These are phyloP conservation scores for Chaetomidium leptoderma DNA, from an alignment of 495 filamentous ascomycete species.

Conservation along the genomic window DNA sequence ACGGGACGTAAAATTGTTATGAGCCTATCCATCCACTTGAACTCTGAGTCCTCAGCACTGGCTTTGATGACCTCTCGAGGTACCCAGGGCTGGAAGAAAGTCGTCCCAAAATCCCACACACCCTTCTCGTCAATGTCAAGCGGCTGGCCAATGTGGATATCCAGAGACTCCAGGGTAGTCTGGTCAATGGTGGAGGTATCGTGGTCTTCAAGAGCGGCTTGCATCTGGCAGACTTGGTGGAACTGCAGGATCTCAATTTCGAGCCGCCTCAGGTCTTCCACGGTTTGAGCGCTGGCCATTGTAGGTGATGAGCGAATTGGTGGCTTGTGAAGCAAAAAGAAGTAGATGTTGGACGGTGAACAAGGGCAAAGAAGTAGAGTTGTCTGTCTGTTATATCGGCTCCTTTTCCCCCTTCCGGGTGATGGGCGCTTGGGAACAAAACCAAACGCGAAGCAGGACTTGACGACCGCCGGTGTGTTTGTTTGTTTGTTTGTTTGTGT, in stretches of 20 bases:
- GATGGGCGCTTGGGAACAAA: too few species aligned
- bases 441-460: too few species aligned
- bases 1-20: neutral
- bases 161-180: neutral
- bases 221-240: neutral
- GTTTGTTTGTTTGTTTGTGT: too few species aligned
- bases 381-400: too few species aligned
- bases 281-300: neutral
- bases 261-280: neutral
- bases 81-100: neutral
- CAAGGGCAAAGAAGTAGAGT: too few species aligned
- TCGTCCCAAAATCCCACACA: neutral
- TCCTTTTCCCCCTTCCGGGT: too few species aligned
- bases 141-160: neutral
- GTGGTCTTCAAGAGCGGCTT: neutral
- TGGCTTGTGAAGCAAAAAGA: too few species aligned
- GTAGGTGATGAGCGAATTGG: too few species aligned
- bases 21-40: neutral
- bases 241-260: neutral
- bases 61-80: neutral
- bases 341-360: too few species aligned
- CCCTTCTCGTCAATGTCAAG: neutral
- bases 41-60: neutral
- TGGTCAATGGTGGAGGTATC: neutral
- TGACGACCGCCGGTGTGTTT: too few species aligned